Conservation (phyloP, 1,139 yeast genomes). For the Kluyveromyces marxianus region DNA sequence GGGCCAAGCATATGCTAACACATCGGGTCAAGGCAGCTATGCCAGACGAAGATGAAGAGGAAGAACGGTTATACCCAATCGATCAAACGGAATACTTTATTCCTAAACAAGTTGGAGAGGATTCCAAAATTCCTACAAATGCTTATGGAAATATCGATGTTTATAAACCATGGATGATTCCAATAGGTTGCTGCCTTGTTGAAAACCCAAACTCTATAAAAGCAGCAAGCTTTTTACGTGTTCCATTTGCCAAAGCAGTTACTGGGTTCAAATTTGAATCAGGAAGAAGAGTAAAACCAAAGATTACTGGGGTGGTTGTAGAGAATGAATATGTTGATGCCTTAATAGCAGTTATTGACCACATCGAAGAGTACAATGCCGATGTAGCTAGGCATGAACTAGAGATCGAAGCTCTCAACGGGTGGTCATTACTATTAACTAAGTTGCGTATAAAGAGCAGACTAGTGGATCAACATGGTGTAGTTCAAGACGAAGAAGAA, state of each 20-base stretch:
- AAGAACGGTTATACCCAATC: slow-evolving; percentile 61
- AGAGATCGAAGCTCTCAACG: slow-evolving; percentile 48
- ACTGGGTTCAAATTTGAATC: slow-evolving; percentile 71
- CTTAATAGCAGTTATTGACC: slow-evolving; percentile 46
- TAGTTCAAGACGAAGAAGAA: slow-evolving; percentile 25
- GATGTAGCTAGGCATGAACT: slow-evolving; percentile 40
- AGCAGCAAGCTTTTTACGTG: slow-evolving; percentile 63
- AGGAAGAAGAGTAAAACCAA: slow-evolving; percentile 47
- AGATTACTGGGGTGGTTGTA: slow-evolving; percentile 71
- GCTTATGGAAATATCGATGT: slow-evolving; percentile 79
- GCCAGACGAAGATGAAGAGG: slow-evolving; percentile 34
- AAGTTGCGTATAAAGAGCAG: slow-evolving; percentile 69
- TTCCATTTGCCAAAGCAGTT: slow-evolving; percentile 84
- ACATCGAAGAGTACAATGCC: slow-evolving; percentile 44
- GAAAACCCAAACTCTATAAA: slow-evolving; percentile 46
- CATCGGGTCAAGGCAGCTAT: slow-evolving; percentile 23
- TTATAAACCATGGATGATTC: slow-evolving; percentile 72
- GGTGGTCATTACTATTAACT: slow-evolving; percentile 68
- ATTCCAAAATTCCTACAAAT: slow-evolving; percentile 68
- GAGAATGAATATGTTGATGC: slow-evolving; percentile 62
- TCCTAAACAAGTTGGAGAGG: slow-evolving; percentile 49
- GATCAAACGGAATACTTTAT: slow-evolving; percentile 66
- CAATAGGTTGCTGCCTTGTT: slow-evolving; percentile 67
- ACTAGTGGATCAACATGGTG: slow-evolving; percentile 59
- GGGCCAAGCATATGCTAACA: slow-evolving; percentile 56